Base-by-base conservation (phyloP, 2,329 filamentous ascomycete genomes). In the Pestalotiopsis sp. region DNA sequence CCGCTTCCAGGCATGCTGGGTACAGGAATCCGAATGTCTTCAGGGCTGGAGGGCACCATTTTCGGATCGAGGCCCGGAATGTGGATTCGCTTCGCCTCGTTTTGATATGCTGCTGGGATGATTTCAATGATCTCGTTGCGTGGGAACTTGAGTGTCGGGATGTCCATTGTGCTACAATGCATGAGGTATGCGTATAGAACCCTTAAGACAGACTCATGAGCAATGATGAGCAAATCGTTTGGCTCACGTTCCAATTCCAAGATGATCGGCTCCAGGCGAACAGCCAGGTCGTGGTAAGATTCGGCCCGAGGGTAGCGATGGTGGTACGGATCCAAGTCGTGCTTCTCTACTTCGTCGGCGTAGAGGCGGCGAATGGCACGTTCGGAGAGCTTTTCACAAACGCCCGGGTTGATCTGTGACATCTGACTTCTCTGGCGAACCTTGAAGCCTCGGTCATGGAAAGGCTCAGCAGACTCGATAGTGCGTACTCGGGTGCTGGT, bases 121-220 rank as follows among this genome's bases (percentile, higher is more conserved):
- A 99, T 98, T 85, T 99, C 96, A 73, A 99, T 97, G 77, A 99
- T 98, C 79, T 99, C 94, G 78, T 99, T 92, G 58, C 96, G 92
- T 4, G 96, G 96, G 76, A 99, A 99, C 73, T 94, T 93, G 70
- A 99, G 89, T 74, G 91, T 92, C 4, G 96, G 96, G 71, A 99
- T 99, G 77, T 97, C 94, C 80, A 92, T 92, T 9, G 97, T 95
- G 78, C 95, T 96, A 82, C 96, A 98, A 74, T 97, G 96, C 96
- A 99, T 99, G 52, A 99, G 86, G 80, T 99, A 99, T 27, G 95
- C 95, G 78, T 99, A 99, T 3, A 99, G 87, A 27, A 99, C 96
- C 58, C 96, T 93, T 61, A 99, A 87, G n/a, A 99, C 96, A 65
- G 94, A 97, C 80, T 99, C 96, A 80, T 99, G 96, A 0, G 96